phyloP scores from a whole-genome alignment of 2,329 filamentous ascomycete species.

The Plectosphaerella cucumerina region DNA sequence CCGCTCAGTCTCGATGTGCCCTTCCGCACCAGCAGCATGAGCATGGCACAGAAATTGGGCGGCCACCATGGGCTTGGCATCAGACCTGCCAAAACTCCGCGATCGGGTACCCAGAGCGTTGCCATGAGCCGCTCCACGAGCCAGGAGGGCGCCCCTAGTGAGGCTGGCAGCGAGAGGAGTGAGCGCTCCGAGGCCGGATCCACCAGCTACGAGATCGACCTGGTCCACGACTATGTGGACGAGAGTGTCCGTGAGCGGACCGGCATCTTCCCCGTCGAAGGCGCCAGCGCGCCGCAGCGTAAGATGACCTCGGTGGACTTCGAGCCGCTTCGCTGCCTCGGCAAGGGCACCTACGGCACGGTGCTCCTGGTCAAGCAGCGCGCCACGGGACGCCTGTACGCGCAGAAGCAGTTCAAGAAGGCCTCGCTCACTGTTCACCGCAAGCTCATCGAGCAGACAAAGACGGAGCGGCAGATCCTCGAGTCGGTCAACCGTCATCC shows the following conservation, averaged over 20 bases:
- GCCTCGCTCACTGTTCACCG: constrained; percentile 93
- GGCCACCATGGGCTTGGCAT: constrained; percentile 33
- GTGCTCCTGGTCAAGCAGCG: constrained; percentile 91
- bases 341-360: constrained; percentile 94
- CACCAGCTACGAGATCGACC: constrained; percentile 78
- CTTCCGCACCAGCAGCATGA: constrained; percentile 53
- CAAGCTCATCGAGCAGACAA: constrained; percentile 93
- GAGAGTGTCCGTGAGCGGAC: constrained; percentile 48
- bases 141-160: constrained; percentile 51
- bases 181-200: constrained; percentile 61
- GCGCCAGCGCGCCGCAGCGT: constrained; percentile 49
- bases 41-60: constrained; percentile 36
- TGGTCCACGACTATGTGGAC: constrained; percentile 83
- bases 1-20: constrained; percentile 62
- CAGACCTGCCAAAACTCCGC: constrained; percentile 16
- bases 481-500: constrained; percentile 96
- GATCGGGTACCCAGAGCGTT: constrained; percentile 44
- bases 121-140: constrained; percentile 52
- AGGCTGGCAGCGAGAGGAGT: constrained; percentile 49
- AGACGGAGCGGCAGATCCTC: constrained; percentile 90
- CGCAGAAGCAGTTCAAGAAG: constrained; percentile 98
- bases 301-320: constrained; percentile 95
- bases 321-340: constrained; percentile 83
- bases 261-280: constrained; percentile 44
- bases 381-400: constrained; percentile 82